A percentile compares a stretch with the other conserved stretches of the same genome.
phyloP scores from a whole-genome alignment of 2,329 filamentous ascomycete genomes.

The Stromatinia cepivora region DNA sequence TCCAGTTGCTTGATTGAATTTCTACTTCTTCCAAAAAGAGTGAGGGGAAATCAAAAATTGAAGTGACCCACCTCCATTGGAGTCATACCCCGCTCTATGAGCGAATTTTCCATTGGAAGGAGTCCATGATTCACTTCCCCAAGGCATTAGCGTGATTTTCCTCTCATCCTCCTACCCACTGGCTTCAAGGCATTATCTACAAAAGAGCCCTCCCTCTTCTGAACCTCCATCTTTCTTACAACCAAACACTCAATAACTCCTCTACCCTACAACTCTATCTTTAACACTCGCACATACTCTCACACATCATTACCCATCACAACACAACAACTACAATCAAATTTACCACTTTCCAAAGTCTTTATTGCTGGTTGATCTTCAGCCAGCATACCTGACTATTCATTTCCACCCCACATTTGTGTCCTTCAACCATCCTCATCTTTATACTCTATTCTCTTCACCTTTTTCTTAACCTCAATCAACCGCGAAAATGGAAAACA shows the following conservation, averaged over 20 bases:
- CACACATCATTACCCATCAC: background rate
- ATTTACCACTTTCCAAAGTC: background rate
- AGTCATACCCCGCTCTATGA: slow-evolving; percentile 7
- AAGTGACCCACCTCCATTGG: background rate
- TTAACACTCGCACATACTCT: slow-evolving; percentile 9
- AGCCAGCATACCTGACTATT: slow-evolving; percentile 25
- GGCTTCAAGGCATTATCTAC: background rate
- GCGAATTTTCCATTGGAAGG: background rate
- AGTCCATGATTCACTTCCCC: background rate
- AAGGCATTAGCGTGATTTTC: background rate
- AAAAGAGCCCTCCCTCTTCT: background rate
- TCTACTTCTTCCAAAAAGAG: background rate
- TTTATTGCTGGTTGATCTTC: slow-evolving; percentile 26
- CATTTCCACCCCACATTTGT: slow-evolving; percentile 21
- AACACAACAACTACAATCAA: background rate
- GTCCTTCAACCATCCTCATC: slow-evolving; percentile 8
- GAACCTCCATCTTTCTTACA: slow-evolving; percentile 5
- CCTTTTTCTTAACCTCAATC: slow-evolving; percentile 22
- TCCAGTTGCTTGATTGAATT: slow-evolving; percentile 1
- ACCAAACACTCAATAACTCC: background rate
- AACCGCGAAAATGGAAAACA: slow-evolving; percentile 36
- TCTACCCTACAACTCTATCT: background rate
- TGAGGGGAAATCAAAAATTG: background rate
- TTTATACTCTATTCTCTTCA: slow-evolving; percentile 1
- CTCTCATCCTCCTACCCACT: background rate